These are phyloP conservation scores for Mucor irregularis DNA, from an alignment of 371 early-diverging fungal genomes.

Conservation along the genomic window DNA sequence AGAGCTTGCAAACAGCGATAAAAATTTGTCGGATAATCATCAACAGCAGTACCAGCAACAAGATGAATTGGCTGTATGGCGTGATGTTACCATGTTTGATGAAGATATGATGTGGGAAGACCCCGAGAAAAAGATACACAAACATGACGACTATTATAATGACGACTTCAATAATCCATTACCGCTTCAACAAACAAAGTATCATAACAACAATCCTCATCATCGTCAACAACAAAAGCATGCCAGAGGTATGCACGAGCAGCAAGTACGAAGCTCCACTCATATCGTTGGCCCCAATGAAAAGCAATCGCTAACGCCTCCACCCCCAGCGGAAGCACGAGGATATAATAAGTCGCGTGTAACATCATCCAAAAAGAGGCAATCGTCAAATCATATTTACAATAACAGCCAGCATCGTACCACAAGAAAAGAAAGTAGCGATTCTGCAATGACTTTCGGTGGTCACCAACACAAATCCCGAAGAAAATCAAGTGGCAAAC, in stretches of 20 bases:
- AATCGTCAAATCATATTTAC: too few relatives aligned
- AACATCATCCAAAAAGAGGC: constrained; percentile 1
- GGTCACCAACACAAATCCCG: background rate
- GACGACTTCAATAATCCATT: constrained; percentile 3
- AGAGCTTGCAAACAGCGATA: background rate
- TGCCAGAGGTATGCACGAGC: background rate
- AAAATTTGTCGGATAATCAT: background rate
- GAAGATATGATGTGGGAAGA: background rate
- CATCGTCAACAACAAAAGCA: constrained; percentile 1
- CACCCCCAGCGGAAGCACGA: constrained; percentile 10
- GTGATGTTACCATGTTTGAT: constrained; percentile 18
- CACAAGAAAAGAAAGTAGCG: constrained; percentile 15
- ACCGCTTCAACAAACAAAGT: background rate
- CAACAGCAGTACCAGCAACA: background rate
- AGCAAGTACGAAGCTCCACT: background rate
- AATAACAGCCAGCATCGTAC: background rate
- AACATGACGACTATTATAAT: background rate
- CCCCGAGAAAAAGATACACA: background rate
- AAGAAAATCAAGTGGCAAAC: constrained; percentile 11
- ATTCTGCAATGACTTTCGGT: constrained; percentile 21
- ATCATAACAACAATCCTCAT: background rate
- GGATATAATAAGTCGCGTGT: constrained; percentile 7
- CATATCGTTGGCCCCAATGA: constrained; percentile 3
- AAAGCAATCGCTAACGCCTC: constrained; percentile 12
- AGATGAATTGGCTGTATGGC: constrained; percentile 20